These are phyloP conservation scores for Nymphaea colorata DNA, from an alignment of 164 flowering plant species.

Conservation along the genomic window DNA sequence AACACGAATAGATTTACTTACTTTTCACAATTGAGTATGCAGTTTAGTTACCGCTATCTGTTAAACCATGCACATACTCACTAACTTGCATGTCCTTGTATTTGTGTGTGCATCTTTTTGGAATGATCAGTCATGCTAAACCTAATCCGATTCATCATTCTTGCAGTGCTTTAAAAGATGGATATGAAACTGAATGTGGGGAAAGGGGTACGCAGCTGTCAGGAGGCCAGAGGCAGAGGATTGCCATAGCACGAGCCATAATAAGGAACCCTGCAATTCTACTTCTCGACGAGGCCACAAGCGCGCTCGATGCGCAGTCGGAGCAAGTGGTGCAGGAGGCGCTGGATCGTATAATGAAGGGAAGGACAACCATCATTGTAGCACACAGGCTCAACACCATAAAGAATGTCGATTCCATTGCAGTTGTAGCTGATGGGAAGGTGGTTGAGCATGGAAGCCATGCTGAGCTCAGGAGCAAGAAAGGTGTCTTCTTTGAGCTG, in stretches of 20 bases:
- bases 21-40: not conserved
- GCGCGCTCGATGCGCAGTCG: constrained; percentile 80
- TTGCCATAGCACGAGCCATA: constrained; percentile 86
- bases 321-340: constrained; percentile 88
- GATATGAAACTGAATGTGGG: constrained; percentile 79
- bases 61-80: no score
- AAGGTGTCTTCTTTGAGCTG: constrained; percentile 70
- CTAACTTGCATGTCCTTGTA: no score
- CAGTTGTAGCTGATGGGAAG: constrained; percentile 65
- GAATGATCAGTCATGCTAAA: not conserved
- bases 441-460: constrained; percentile 66
- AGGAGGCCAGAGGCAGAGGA: constrained; percentile 89
- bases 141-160: not conserved
- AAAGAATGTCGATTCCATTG: constrained; percentile 58
- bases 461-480: constrained; percentile 45
- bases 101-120: no score
- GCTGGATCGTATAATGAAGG: constrained; percentile 63
- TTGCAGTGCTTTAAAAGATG: constrained; percentile 59
- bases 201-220: constrained; percentile 88
- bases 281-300: constrained; percentile 85
- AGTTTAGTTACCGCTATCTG: not conserved
- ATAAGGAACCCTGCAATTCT: constrained; percentile 58
- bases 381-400: constrained; percentile 89
- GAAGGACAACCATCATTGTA: constrained; percentile 69
- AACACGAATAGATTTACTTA: not conserved